phyloP scores from a whole-genome alignment of 352 stramenopile genomes.

The Globisporangium canariense region DNA sequence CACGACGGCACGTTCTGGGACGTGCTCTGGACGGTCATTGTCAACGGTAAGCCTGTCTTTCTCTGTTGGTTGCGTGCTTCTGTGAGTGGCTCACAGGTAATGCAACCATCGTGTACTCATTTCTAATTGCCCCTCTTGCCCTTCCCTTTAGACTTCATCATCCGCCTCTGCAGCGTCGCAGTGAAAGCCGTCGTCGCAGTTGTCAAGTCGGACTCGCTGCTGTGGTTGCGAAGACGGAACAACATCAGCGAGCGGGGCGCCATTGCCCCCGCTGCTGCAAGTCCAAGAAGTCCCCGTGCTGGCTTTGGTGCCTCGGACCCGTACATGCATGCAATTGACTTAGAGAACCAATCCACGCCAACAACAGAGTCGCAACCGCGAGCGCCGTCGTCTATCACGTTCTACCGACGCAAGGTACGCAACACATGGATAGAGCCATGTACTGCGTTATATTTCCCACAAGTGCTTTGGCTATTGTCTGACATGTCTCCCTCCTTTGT shows the following conservation, averaged over 20 bases:
- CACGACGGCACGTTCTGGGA: conserved; percentile 49
- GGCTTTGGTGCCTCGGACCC: background rate
- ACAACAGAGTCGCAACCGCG: conserved; percentile 17
- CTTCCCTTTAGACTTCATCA: conserved; percentile 52
- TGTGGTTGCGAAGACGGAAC: conserved; percentile 13
- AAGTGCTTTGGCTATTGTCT: background rate
- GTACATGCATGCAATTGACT: background rate
- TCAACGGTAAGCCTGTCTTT: conserved; percentile 48
- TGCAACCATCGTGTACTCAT: background rate
- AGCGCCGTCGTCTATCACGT: conserved; percentile 33
- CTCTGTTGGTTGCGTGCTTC: background rate
- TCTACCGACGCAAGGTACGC: conserved; percentile 72
- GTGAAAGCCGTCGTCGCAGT: conserved; percentile 56
- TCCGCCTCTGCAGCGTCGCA: conserved; percentile 56
- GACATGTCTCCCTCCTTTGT: background rate
- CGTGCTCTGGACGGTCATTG: conserved; percentile 68
- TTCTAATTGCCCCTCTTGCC: background rate
- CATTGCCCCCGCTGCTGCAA: background rate
- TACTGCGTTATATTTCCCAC: background rate
- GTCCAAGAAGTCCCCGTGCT: background rate
- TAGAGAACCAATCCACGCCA: conserved; percentile 14
- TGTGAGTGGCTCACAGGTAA: background rate
- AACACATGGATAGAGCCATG: too few species aligned
- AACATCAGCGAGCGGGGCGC: background rate
- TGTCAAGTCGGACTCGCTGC: conserved; percentile 37